Conservation (phyloP, 2,329 filamentous ascomycete species). For the Gnomoniopsis sp. region DNA sequence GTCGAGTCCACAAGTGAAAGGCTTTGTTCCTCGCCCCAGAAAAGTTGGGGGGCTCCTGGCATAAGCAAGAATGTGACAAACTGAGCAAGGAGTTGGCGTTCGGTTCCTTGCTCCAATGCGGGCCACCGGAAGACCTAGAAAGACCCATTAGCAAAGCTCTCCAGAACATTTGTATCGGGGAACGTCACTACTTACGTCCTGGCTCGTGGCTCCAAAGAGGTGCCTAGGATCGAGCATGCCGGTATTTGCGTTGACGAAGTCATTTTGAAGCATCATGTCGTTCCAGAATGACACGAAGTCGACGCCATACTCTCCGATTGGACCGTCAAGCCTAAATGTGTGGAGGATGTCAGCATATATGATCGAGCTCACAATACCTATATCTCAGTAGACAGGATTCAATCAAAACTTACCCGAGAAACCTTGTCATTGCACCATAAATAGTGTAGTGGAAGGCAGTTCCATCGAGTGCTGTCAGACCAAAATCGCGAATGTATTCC, state of each 20-base stretch:
- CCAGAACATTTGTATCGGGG: no score
- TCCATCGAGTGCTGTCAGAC: constrained; percentile 52
- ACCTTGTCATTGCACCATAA: constrained; percentile 58
- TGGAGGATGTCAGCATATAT: constrained; percentile 13
- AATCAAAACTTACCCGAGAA: constrained; percentile 55
- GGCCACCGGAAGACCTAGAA: constrained; percentile 64
- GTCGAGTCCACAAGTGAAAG: constrained; percentile 61
- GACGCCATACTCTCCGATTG: constrained; percentile 4
- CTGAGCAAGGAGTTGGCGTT: constrained; percentile 52
- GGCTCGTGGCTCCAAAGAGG: constrained; percentile 60
- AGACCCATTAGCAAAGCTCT: no score
- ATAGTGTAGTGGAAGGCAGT: constrained; percentile 62
- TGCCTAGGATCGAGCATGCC: constrained; percentile 60
- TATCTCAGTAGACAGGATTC: constrained; percentile 43
- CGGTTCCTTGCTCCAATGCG: constrained; percentile 50
- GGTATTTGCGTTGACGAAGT: constrained; percentile 54
- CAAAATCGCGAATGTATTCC: constrained; percentile 49
- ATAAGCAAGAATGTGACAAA: constrained; percentile 58
- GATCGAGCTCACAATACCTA: no score
- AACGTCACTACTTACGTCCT: no score
- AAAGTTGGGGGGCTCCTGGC: constrained; percentile 56
- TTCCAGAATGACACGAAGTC: constrained; percentile 53
- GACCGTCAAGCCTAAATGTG: constrained; percentile 23
- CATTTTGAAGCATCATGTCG: constrained; percentile 52
- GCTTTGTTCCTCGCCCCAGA: constrained; percentile 63